phyloP scores from a whole-genome alignment of 306 rosid genomes.

The Begonia fuchsioides region DNA sequence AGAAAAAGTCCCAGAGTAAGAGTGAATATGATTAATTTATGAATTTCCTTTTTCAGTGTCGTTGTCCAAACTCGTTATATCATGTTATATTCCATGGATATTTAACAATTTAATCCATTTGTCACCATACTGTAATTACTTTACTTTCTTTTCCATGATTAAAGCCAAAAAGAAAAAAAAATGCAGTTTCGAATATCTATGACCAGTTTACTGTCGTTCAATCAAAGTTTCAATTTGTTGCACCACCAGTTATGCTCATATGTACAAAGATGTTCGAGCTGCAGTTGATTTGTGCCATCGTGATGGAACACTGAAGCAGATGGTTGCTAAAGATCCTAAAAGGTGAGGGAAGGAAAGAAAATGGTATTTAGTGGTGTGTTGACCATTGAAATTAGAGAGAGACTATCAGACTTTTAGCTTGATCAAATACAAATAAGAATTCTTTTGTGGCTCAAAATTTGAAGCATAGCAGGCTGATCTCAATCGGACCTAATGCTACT shows the following conservation, averaged over 20 bases:
- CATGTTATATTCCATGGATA: background rate
- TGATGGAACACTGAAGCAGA: constrained; percentile 93
- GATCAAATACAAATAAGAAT: background rate
- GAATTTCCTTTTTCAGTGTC: background rate
- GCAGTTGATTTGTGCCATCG: constrained; percentile 98
- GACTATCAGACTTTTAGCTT: too few relatives aligned
- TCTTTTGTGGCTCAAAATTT: background rate
- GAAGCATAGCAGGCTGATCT: background rate
- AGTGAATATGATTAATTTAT: too few relatives aligned
- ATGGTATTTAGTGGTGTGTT: background rate
- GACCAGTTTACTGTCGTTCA: background rate
- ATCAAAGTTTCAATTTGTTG: background rate
- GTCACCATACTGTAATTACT: background rate
- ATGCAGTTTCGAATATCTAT: background rate
- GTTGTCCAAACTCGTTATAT: background rate
- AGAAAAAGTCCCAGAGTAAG: constrained; percentile 30
- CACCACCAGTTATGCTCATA: constrained; percentile 56
- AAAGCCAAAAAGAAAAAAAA: too few relatives aligned
- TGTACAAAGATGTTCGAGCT: constrained; percentile 97
- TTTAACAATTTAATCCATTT: too few relatives aligned
- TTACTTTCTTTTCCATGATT: background rate
- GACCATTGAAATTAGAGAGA: background rate
- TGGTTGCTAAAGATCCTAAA: constrained; percentile 88
- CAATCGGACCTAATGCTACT: background rate
- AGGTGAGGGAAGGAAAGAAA: constrained; percentile 29